Percentiles rank a stretch among this genome's conserved stretches.
Conservation (phyloP, 805 yeast species). For the Saccharomycopsis javanensis region DNA sequence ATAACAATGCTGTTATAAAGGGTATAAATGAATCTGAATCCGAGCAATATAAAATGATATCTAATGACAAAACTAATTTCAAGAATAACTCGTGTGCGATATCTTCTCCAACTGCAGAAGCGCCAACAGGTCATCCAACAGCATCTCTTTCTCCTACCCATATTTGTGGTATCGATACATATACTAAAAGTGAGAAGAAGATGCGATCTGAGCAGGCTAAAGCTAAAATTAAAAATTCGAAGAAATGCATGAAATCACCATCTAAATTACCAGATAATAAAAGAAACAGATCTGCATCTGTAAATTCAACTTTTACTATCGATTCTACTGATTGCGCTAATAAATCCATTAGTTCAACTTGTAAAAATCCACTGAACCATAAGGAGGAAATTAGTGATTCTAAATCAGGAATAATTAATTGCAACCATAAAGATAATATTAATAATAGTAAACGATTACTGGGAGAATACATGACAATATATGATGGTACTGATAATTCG, state of each 20-base stretch:
- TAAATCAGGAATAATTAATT: neutral
- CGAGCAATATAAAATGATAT: neutral
- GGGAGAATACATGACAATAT: neutral
- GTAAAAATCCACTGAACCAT: neutral
- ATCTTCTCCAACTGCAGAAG: neutral
- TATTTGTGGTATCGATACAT: neutral
- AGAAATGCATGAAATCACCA: neutral
- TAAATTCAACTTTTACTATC: slow-evolving; percentile 1
- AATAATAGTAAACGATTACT: neutral
- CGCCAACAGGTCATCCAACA: neutral
- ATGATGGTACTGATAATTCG: neutral
- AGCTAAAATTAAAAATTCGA: neutral
- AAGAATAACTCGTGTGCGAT: neutral
- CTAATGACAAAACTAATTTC: neutral
- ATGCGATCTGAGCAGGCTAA: neutral
- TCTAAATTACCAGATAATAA: neutral
- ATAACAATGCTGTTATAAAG: neutral
- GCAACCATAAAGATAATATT: neutral
- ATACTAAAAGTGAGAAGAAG: neutral
- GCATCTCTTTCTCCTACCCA: neutral
- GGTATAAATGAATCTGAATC: neutral
- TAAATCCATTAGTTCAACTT: neutral
- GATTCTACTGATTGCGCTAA: neutral
- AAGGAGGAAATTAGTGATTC: neutral
- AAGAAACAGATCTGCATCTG: neutral